Conservation (phyloP, 768 basidiomycete species). For the Hypholoma sublateritium region DNA sequence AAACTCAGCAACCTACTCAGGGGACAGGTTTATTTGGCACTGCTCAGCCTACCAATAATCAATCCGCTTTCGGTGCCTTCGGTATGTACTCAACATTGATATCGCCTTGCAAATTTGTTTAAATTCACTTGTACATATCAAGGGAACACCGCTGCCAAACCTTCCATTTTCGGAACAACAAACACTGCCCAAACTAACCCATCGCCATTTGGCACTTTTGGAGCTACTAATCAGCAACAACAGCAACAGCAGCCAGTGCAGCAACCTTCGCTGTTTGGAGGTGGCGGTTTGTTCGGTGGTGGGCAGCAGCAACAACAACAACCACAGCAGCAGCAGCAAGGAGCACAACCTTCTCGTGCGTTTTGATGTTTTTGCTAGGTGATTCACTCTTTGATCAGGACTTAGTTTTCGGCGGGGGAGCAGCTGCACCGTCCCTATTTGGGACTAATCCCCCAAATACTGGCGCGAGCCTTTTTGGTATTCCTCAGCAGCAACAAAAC, state of each 20-base stretch:
- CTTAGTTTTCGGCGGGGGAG: conserved; percentile 19
- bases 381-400: neutral
- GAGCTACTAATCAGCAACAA: conserved; percentile 12
- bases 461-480: conserved; percentile 21
- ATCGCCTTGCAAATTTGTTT: neutral
- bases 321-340: conserved; percentile 21
- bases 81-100: conserved; percentile 6
- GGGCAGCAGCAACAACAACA: conserved; percentile 22
- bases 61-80: conserved; percentile 17
- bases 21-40: conserved; percentile 16
- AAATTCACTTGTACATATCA: neutral
- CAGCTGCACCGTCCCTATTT: conserved; percentile 18
- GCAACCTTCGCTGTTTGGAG: conserved; percentile 23
- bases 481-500: conserved; percentile 25
- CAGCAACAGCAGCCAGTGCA: conserved; percentile 22
- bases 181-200: conserved; percentile 15
- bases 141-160: conserved; percentile 13
- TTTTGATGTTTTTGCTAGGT: neutral
- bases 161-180: conserved; percentile 20
- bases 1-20: conserved; percentile 26
- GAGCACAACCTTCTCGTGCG: conserved; percentile 17
- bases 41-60: conserved; percentile 16
- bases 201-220: conserved; percentile 16
- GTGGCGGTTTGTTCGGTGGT: conserved; percentile 12
- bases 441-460: conserved; percentile 14